A percentile compares a stretch with the other conserved stretches of the same genome.
Conservation (phyloP, 164 flowering plant genomes). For the Aristolochia contorta region DNA sequence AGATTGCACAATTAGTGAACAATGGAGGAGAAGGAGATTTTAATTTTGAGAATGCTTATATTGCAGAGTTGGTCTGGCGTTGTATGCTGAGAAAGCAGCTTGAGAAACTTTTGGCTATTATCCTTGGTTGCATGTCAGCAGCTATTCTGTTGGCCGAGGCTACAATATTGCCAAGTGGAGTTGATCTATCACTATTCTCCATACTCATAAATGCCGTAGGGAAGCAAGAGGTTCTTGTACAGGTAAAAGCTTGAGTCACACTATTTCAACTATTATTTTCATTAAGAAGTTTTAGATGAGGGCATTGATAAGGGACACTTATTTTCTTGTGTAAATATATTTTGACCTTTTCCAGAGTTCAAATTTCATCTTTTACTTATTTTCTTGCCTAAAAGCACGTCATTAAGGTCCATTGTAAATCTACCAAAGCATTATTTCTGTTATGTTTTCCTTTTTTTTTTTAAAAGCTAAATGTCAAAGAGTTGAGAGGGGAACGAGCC, state of each 20-base stretch:
- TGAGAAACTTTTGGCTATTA: slow-evolving; percentile 55
- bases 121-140: slow-evolving; percentile 87
- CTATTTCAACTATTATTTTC: background rate
- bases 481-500: too few relatives aligned
- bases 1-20: background rate
- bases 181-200: slow-evolving; percentile 89
- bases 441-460: too few relatives aligned
- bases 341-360: too few relatives aligned
- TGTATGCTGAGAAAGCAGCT: slow-evolving; percentile 71
- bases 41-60: slow-evolving; percentile 6
- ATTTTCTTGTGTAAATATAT: background rate
- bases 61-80: slow-evolving; percentile 77
- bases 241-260: slow-evolving; percentile 35
- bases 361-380: background rate
- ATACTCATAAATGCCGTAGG: slow-evolving; percentile 72
- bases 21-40: background rate
- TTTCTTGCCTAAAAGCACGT: background rate
- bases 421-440: too few relatives aligned
- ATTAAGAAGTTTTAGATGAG: background rate
- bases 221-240: slow-evolving; percentile 73
- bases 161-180: slow-evolving; percentile 66
- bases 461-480: too few relatives aligned
- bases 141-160: slow-evolving; percentile 98
- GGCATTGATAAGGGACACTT: background rate
- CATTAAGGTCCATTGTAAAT: too few relatives aligned